Base-by-base conservation (phyloP, 805 yeast species). In the Wickerhamiella alocasiicola region DNA sequence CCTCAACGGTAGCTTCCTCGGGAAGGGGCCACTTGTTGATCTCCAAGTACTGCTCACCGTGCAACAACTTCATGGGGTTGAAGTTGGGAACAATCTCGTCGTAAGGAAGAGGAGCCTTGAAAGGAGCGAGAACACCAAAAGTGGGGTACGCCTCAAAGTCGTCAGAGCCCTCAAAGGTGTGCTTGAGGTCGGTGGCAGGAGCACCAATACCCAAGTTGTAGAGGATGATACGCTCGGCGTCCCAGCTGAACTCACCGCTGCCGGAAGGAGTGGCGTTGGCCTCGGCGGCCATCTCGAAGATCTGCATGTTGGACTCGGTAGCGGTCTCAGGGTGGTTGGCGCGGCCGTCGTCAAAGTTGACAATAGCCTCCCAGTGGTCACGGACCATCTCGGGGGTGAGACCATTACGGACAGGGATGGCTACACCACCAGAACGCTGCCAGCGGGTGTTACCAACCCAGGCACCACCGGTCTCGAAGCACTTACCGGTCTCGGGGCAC, bases 401-500 rank as follows among this genome's bases (percentile, higher is more conserved):
- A 25, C 55, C 59, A 16, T 61, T 63, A 35, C 45, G 50, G 27
- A 61, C 52, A 12, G 53, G 47, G 32, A 70, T 72, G 27, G 74
- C 70, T 12, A 81, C 81, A 51, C 98, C 97, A 48, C 77, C 76
- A 41, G 94, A 78, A 59, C 95, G 75, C 65, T 88, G 94, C 88
- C 91, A 87, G 67, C 96, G 74, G 30, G 95, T 87, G 61, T 75
- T 74, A 54, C 94, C 96, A 52, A 82, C 68, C 95, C 96, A 88
- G 31, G 95, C 97, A 44, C 91, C 95, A 51, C 97, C 98, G 50
- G 77, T 79, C 68, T 88, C 98, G 59, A 78, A 88, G 46, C 81
- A 63, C 59, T 79, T 79, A 43, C 96, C 97, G 35, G 78, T 74
- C 24, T 73, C 72, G 46, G 80, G 78, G 18, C 78, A 71, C 53